Evolutionary conservation across 257 asterid species (phyloP), one percentile per base, ranked within the genome.

Genomic region (Marsdenia floribunda): DNA sequence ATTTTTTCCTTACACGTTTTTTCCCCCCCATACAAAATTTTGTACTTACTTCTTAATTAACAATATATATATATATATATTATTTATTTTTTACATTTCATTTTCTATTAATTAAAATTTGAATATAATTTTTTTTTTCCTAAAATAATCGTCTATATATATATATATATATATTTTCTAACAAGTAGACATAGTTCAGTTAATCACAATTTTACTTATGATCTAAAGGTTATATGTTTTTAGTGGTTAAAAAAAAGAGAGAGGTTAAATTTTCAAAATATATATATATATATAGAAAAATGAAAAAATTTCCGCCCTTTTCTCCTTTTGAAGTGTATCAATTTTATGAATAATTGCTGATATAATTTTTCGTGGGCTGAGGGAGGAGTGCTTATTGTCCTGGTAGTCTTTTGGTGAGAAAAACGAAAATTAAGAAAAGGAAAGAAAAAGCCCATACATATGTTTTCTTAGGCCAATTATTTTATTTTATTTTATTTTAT

Each of bases 1-100:
- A 29, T 61, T 61, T 61, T 53, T 61, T 4, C 71, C 44, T 15
- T 19, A 37, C 71, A 66, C 71, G 8, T 65, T 66, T 38, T 66
- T 21, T n/a, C n/a, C 19, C 8, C 29, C 26, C 61, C 13, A 0
- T 6, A 26, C 12, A 33, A 42, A 6, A 4, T 44, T 35, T 4
- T 64, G 26, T 33, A 35, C 69, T 64, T 38, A 38, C 10, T 19
- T 16, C 8, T 6, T 55, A 55, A 24, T 24, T 19, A 55, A 55
- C 2, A 21, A 21, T 49, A 10, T 14, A 3, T 42, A 5, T 42
- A 6, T 40, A 5, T 44, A 1, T 44, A 6, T 44, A 7, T 53
- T 16, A 3, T 16, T 16, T 53, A 16, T 16, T 52, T 15, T 52
- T 15, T n/a, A 15, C 19, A 15, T 14, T 52, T 52, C 14, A 6